Base-by-base conservation (phyloP, 192 early-diverging fungal species). In the Rhizophagus clarus region DNA sequence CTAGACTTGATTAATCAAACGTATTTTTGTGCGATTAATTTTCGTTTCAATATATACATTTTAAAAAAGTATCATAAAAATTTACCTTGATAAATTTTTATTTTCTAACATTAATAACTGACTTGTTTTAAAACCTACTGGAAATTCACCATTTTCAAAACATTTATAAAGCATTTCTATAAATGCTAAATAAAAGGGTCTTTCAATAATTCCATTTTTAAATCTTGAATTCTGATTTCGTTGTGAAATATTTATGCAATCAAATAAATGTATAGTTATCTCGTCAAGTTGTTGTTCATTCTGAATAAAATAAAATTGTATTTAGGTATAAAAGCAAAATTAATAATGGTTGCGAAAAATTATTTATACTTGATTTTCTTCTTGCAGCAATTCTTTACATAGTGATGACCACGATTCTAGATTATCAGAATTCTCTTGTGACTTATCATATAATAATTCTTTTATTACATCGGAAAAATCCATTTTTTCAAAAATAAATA, bases 101-200 rank as follows among this genome's bases (percentile, higher is more conserved):
- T 20, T 69, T 79, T 79, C 77, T 4, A 79, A 66, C 77, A 79
- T 70, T 4, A n/a, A 69, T 20, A 79, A 22, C 45, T 69, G 26
- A 79, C 77, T 79, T 5, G 42, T 68, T 29, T 51, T 69, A 56
- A 79, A 9, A 56, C 22, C 14, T 34, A 8, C 12, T 10, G 77
- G 77, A 31, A 79, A 79, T 56, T 34, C 17, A 10, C 66, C 77
- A 37, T 79, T 79, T 51, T 49, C 66, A 60, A 79, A 45, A 56
- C 64, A 79, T 22, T 26, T 67, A 9, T 26, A 11, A 62, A 79
- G 63, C 66, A 70, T 69, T 79, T 79, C 77, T 3, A 61, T 11
- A 9, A 79, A 69, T 28, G 77, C 77, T n/a, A 79, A 42, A 32
- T 79, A 68, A 49, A 69, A 79, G n/a, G 77, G 77, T 37, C 77